Percentiles rank a stretch among this genome's conserved stretches.
Conservation (phyloP, 2,329 filamentous ascomycete species). For the Ophiocordyceps robertsii region DNA sequence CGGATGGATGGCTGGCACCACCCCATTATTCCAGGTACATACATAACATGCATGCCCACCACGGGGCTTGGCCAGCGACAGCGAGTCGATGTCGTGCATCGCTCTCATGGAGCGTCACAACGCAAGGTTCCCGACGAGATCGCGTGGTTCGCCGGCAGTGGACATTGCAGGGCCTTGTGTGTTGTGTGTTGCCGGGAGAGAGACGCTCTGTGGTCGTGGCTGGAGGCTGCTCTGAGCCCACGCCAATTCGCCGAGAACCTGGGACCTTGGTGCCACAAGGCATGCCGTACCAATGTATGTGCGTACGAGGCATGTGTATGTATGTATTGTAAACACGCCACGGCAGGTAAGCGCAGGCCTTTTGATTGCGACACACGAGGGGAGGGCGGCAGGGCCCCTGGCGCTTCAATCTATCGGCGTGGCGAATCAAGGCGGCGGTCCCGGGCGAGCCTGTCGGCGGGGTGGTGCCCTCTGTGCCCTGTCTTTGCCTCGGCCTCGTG, state of each 20-base stretch:
- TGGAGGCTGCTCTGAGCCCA: neutral
- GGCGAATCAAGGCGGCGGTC: neutral
- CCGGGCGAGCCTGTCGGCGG: neutral
- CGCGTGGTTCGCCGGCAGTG: constrained; percentile 20
- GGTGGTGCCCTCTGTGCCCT: constrained; percentile 3
- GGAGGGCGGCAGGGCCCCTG: neutral
- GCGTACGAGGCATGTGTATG: neutral
- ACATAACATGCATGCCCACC: constrained; percentile 10
- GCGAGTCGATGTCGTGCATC: constrained; percentile 30
- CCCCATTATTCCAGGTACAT: constrained; percentile 15
- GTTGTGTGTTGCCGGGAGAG: neutral
- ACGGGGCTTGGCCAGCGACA: constrained; percentile 19
- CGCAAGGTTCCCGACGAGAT: constrained; percentile 9
- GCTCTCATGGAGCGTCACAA: neutral
- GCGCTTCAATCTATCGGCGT: neutral
- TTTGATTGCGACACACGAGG: neutral
- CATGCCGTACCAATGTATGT: neutral
- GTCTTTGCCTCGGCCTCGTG: neutral
- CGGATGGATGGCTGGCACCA: constrained; percentile 22
- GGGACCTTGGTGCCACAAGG: neutral
- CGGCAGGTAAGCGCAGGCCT: neutral
- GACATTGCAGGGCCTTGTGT: constrained; percentile 9
- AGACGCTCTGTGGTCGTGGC: neutral
- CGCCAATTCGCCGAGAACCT: neutral
- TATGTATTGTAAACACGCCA: neutral